Evolutionary conservation across 192 early-diverging fungal species (phyloP), one percentile per base, ranked within the genome.

Genomic region (Podila verticillata): DNA sequence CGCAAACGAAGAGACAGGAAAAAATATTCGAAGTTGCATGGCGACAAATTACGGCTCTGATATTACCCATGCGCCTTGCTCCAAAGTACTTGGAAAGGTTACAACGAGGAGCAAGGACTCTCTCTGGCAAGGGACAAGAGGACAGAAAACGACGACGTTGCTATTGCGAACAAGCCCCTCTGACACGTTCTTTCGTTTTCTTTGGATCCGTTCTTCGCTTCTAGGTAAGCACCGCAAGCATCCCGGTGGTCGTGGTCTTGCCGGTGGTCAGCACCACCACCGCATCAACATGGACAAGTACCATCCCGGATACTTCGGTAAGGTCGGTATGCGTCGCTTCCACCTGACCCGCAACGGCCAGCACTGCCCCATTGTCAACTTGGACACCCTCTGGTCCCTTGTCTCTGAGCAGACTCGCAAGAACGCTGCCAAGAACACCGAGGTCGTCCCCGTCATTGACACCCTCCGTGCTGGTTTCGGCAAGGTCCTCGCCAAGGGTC

Each of bases 241-340:
- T 87, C 96, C 98, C 81, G 98, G 97, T 86, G 97, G 96, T 93
- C 93, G 98, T 87, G 98, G 98, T 99, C 89, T 98, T 83, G 98
- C 98, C 87, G 97, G 98, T 94, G 98, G 98, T 92, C 93, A 94
- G 87, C 96, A 98, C 89, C 98, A 99, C 89, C 96, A 99, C 92
- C 93, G 97, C 82, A 98, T 97, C 89, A 96, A 97, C 91, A 96
- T 99, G 94, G 98, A 99, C 90, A 99, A 96, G 93, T 98, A 96
- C 93, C 98, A 99, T 91, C 98, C 98, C 75, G 98, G 98, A 86
- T 99, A 99, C 95, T 99, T 97, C 82, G 98, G 98, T 89, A 98
- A 99, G 91, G 96, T 99, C 88, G 98, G 98, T 96, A 97, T 97
- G 98, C 94, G 98, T 81, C 91, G 95, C 88, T 98, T 96, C 95